Percentiles rank a stretch among this genome's conserved stretches.
phyloP scores from a whole-genome alignment of 2,329 filamentous ascomycete genomes.

The Colletotrichum aenigma region DNA sequence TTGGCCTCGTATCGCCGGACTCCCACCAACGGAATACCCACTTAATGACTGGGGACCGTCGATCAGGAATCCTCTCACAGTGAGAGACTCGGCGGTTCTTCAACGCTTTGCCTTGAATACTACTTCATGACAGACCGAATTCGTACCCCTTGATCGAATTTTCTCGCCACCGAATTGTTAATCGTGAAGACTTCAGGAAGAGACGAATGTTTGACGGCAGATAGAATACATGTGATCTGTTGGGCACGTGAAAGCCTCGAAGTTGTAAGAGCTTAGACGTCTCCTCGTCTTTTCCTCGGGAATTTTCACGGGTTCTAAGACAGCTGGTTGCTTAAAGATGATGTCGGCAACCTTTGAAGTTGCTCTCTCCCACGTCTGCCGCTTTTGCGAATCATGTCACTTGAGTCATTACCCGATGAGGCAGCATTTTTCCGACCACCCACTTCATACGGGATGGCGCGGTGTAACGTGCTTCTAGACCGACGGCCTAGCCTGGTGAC shows the following conservation, averaged over 20 bases:
- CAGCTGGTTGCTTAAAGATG: not conserved
- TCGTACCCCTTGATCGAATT: not conserved
- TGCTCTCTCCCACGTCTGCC: not conserved
- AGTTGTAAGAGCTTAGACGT: not conserved
- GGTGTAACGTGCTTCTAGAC: not conserved
- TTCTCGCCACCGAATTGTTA: not conserved
- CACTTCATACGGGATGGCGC: not conserved
- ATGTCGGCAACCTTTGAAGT: not conserved
- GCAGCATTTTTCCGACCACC: not conserved
- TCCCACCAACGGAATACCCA: not conserved
- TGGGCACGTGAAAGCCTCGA: not conserved
- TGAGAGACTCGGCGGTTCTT: not conserved
- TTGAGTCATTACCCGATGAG: not conserved
- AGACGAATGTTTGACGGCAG: not conserved
- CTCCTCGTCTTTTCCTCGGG: not conserved
- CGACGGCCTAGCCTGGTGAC: not conserved
- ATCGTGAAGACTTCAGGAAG: not conserved
- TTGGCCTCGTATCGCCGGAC: not conserved
- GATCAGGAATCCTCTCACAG: not conserved
- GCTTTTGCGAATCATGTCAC: not conserved
- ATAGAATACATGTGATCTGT: not conserved
- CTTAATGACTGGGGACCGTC: not conserved
- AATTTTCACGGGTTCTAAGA: not conserved
- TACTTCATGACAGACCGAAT: not conserved
- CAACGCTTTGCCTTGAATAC: not conserved